These are phyloP conservation scores for Angomonas ambiguus DNA, from an alignment of 208 protist species.

Conservation along the genomic window DNA sequence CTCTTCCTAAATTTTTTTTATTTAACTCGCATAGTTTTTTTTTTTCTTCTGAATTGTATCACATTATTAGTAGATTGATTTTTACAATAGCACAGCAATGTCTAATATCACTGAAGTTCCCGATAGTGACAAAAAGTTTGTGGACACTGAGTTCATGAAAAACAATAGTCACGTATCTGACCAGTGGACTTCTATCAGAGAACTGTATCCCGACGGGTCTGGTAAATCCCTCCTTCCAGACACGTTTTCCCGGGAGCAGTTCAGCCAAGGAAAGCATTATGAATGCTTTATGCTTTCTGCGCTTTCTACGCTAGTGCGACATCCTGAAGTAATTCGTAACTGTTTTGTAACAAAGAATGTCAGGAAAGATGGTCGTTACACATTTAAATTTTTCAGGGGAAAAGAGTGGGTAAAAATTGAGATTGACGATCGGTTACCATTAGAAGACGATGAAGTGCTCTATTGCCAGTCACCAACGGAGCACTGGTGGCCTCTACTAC, in stretches of 20 bases:
- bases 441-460: conserved; percentile 47
- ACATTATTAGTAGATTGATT: conserved; percentile 1
- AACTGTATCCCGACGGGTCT: conserved; percentile 57
- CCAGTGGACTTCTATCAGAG: conserved; percentile 58
- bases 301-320: conserved; percentile 50
- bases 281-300: conserved; percentile 81
- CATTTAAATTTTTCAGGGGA: conserved; percentile 79
- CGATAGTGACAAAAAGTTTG: conserved; percentile 58
- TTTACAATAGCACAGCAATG: conserved; percentile 1
- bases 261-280: conserved; percentile 77
- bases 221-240: conserved; percentile 53
- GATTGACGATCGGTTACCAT: conserved; percentile 68
- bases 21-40: conserved; percentile 1
- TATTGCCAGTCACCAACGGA: conserved; percentile 67
- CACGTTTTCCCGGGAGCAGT: conserved; percentile 56
- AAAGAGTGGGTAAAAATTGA: conserved; percentile 69
- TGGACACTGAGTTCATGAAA: conserved; percentile 63
- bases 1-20: neutral
- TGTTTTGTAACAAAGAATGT: conserved; percentile 80
- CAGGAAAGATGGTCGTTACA: conserved; percentile 74
- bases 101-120: conserved; percentile 28
- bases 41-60: conserved; percentile 1
- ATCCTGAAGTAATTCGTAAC: conserved; percentile 66
- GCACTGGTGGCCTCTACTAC: conserved; percentile 80
- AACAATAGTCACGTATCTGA: conserved; percentile 55